Conservation (phyloP, 495 filamentous ascomycete species). For the Talaromyces borbonicus region DNA sequence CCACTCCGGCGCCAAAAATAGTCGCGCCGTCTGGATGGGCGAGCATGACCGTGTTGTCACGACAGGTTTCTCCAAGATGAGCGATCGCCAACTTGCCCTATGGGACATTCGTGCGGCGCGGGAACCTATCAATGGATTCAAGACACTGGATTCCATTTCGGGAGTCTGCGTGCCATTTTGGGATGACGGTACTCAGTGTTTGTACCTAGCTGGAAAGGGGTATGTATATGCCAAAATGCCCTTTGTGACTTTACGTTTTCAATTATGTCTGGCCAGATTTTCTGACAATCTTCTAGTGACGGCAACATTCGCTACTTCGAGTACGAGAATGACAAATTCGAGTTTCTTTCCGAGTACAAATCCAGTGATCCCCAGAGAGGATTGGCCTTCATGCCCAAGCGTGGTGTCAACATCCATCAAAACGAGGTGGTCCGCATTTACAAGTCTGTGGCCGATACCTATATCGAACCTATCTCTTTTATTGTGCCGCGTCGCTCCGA, state of each 20-base stretch:
- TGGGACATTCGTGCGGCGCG: constrained; percentile 80
- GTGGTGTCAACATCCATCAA: constrained; percentile 90
- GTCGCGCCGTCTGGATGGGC: constrained; percentile 90
- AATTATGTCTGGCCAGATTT: background rate
- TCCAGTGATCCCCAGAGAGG: constrained; percentile 89
- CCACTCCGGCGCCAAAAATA: constrained; percentile 92
- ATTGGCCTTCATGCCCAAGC: constrained; percentile 89
- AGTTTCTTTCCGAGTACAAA: constrained; percentile 92
- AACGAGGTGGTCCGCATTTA: constrained; percentile 93
- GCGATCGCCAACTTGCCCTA: constrained; percentile 86
- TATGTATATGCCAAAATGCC: too few relatives aligned
- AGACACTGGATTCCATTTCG: constrained; percentile 82
- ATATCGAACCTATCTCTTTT: constrained; percentile 95
- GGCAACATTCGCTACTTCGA: constrained; percentile 99
- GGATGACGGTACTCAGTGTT: constrained; percentile 88
- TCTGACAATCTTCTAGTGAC: constrained; percentile 48
- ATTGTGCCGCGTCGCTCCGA: constrained; percentile 93
- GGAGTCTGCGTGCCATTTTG: constrained; percentile 99
- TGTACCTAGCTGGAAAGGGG: constrained; percentile 96
- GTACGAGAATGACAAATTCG: constrained; percentile 95
- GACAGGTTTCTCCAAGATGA: constrained; percentile 96
- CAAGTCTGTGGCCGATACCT: constrained; percentile 90
- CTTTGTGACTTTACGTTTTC: background rate
- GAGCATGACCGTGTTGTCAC: constrained; percentile 91
- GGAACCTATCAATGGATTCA: constrained; percentile 82